A percentile compares a stretch with the other conserved stretches of the same genome.
These are phyloP conservation scores for Echium plantagineum DNA, from an alignment of 257 asterid species.

Conservation along the genomic window DNA sequence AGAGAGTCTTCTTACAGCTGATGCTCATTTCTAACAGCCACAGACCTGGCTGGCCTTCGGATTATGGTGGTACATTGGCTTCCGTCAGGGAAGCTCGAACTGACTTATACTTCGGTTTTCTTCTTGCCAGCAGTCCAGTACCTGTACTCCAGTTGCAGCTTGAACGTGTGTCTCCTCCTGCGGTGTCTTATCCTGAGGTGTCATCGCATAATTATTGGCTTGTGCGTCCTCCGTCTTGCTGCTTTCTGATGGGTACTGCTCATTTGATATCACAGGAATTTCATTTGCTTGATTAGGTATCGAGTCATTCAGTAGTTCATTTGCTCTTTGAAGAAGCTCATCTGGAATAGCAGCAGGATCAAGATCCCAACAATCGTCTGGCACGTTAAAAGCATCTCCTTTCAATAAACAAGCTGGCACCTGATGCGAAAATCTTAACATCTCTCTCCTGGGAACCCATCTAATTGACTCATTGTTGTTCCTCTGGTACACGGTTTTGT, in stretches of 20 bases:
- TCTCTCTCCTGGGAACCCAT: slow-evolving; percentile 78
- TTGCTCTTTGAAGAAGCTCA: slow-evolving; percentile 37
- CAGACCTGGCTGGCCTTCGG: slow-evolving; percentile 14
- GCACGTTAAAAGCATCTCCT: slow-evolving; percentile 39
- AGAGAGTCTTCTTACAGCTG: slow-evolving; percentile 13
- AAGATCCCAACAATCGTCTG: slow-evolving; percentile 97
- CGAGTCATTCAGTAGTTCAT: slow-evolving; percentile 11
- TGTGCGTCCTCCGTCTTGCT: slow-evolving; percentile 10
- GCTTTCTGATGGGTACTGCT: slow-evolving; percentile 15
- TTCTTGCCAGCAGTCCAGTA: slow-evolving; percentile 7
- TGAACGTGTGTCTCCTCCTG: background rate
- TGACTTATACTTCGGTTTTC: background rate
- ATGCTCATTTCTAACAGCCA: slow-evolving; percentile 16
- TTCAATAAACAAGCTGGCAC: slow-evolving; percentile 80
- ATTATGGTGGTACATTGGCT: slow-evolving; percentile 22
- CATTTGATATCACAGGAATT: background rate
- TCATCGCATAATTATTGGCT: background rate
- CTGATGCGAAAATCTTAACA: slow-evolving; percentile 90
- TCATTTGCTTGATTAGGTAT: slow-evolving; percentile 6
- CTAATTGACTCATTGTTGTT: slow-evolving; percentile 35
- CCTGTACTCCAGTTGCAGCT: slow-evolving; percentile 9
- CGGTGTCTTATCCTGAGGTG: too few species aligned
- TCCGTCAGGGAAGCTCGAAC: slow-evolving; percentile 21
- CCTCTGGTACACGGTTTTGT: slow-evolving; percentile 74
- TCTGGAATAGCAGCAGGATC: slow-evolving; percentile 98